These are phyloP conservation scores for Saccharomycopsis schoenii DNA, from an alignment of 805 yeast species.

Conservation along the genomic window DNA sequence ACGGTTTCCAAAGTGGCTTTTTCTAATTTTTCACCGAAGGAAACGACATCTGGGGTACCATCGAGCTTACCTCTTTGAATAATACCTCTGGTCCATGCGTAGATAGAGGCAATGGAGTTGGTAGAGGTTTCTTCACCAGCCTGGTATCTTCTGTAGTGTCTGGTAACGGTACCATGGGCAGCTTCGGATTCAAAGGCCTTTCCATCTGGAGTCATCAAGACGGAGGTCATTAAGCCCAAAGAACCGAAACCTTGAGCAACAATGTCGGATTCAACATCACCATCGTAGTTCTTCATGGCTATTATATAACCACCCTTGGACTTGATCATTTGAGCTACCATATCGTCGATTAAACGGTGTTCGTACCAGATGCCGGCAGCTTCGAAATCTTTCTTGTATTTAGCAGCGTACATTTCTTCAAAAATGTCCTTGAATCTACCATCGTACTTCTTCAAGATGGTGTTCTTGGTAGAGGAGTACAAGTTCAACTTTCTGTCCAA, in stretches of 20 bases:
- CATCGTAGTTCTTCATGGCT: conserved; percentile 79
- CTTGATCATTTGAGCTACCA: conserved; percentile 84
- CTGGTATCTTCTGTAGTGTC: conserved; percentile 77
- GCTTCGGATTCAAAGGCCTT: conserved; percentile 81
- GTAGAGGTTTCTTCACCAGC: conserved; percentile 78
- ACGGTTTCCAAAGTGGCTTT: conserved; percentile 64
- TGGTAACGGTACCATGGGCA: conserved; percentile 82
- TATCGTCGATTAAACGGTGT: conserved; percentile 76
- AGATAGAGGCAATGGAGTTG: conserved; percentile 76
- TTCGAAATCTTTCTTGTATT: conserved; percentile 50
- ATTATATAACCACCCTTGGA: conserved; percentile 75
- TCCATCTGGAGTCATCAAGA: conserved; percentile 75
- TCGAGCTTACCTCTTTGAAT: conserved; percentile 76
- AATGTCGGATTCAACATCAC: conserved; percentile 78
- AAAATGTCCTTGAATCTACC: conserved; percentile 78
- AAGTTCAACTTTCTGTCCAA: conserved; percentile 52
- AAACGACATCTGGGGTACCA: conserved; percentile 56
- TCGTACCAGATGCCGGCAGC: conserved; percentile 58
- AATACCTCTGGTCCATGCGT: conserved; percentile 81
- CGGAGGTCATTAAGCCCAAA: conserved; percentile 76
- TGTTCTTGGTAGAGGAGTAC: conserved; percentile 67
- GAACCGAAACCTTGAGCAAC: conserved; percentile 87
- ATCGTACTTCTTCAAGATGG: conserved; percentile 72
- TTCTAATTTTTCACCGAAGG: conserved; percentile 58
- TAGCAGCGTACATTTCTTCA: conserved; percentile 50